A percentile compares a stretch with the other conserved stretches of the same genome.
These are phyloP conservation scores for Neospermospora avenae DNA, from an alignment of 2,329 filamentous ascomycete genomes.

Conservation along the genomic window DNA sequence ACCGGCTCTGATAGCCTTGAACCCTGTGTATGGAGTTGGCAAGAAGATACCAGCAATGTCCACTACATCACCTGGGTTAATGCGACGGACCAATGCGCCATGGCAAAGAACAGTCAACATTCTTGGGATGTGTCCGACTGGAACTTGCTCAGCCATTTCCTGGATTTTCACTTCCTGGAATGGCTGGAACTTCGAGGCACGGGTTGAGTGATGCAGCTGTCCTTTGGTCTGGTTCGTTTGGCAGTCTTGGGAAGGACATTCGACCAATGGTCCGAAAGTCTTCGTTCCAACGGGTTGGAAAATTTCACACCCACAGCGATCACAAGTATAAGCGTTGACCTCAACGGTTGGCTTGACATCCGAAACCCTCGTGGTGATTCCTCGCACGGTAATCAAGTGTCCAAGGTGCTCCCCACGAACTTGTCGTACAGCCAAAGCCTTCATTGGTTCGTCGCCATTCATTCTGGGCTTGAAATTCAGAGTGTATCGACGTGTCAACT, in stretches of 20 bases:
- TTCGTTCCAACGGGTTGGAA: constrained; percentile 94
- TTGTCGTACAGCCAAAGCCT: constrained; percentile 82
- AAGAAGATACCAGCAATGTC: constrained; percentile 95
- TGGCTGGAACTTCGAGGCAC: constrained; percentile 92
- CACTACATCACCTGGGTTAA: constrained; percentile 92
- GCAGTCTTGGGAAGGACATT: constrained; percentile 90
- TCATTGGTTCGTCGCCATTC: constrained; percentile 60
- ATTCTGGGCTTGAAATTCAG: constrained; percentile 92
- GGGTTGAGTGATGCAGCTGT: constrained; percentile 89
- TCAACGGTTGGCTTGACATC: constrained; percentile 98
- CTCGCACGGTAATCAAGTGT: constrained; percentile 87
- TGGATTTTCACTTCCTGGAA: constrained; percentile 99
- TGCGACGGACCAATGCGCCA: constrained; percentile 77
- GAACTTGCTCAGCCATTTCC: constrained; percentile 98
- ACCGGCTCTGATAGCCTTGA: constrained; percentile 93
- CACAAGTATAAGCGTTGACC: constrained; percentile 97
- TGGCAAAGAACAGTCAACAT: constrained; percentile 87
- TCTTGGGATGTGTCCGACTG: constrained; percentile 93
- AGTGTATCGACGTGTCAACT: constrained; percentile 89
- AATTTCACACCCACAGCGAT: constrained; percentile 93
- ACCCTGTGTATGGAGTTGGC: constrained; percentile 97
- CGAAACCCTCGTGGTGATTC: constrained; percentile 91
- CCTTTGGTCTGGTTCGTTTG: constrained; percentile 87
- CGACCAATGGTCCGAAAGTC: constrained; percentile 80
- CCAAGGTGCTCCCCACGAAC: constrained; percentile 92